Percentiles rank a stretch among this genome's conserved stretches.
phyloP scores from a whole-genome alignment of 805 yeast genomes.

The Candida xiaguanensis region DNA sequence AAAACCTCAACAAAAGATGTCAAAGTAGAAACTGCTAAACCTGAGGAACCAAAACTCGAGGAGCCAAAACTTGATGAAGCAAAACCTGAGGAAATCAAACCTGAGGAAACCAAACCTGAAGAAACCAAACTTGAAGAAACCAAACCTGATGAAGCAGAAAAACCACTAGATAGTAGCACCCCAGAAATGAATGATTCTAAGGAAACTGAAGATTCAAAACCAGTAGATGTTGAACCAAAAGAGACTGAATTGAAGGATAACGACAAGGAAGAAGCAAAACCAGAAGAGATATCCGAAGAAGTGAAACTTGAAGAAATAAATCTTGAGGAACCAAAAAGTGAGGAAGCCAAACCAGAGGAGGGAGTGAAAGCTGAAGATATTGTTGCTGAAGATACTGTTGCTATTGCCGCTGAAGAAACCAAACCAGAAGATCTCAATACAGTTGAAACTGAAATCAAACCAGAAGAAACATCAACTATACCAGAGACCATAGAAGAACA shows the following conservation, averaged over 20 bases:
- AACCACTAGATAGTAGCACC: conserved; percentile 39
- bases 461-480: too few species aligned
- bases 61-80: conserved; percentile 1
- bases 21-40: not conserved
- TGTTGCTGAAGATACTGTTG: too few species aligned
- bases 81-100: conserved; percentile 2
- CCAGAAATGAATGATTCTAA: conserved; percentile 27
- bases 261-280: not conserved
- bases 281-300: not conserved
- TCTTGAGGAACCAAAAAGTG: not conserved
- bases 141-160: conserved; percentile 1
- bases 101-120: conserved; percentile 5
- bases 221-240: not conserved
- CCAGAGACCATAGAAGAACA: not conserved
- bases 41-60: conserved; percentile 3
- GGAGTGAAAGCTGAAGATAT: not conserved
- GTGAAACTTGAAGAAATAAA: not conserved
- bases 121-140: conserved; percentile 4
- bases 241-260: not conserved
- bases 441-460: too few species aligned
- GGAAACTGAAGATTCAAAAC: not conserved
- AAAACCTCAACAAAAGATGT: conserved; percentile 1
- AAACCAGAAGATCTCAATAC: not conserved
- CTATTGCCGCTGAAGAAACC: not conserved
- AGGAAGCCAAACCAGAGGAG: not conserved